Percentiles rank a stretch among this genome's conserved stretches.
phyloP scores from a whole-genome alignment of 768 basidiomycete species.

The Neoboletus magnificus region DNA sequence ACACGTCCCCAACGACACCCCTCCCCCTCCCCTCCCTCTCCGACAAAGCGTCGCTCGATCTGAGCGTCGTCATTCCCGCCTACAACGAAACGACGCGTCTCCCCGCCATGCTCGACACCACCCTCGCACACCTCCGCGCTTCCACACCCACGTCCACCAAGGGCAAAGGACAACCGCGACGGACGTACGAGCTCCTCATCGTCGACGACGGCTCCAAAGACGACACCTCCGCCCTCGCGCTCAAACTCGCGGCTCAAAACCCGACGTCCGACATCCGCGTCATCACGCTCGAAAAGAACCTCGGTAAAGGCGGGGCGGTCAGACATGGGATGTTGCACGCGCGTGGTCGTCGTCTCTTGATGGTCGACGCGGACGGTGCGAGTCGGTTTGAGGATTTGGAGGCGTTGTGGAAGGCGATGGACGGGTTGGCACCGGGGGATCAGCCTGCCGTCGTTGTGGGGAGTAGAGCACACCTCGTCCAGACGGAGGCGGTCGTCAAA shows the following conservation, averaged over 20 bases:
- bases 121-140: conserved; percentile 61
- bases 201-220: conserved; percentile 90
- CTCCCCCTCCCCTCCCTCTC: conserved; percentile 53
- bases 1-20: conserved; percentile 49
- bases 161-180: conserved; percentile 14
- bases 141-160: neutral
- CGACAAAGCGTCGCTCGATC: conserved; percentile 59
- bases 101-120: conserved; percentile 77
- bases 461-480: conserved; percentile 89
- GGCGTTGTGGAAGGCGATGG: conserved; percentile 72
- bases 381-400: conserved; percentile 85
- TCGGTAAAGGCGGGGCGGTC: conserved; percentile 93
- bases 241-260: conserved; percentile 59
- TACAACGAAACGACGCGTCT: conserved; percentile 88
- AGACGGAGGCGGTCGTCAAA: conserved; percentile 91
- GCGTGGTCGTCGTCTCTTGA: conserved; percentile 73
- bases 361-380: conserved; percentile 95
- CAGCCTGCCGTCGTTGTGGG: conserved; percentile 73
- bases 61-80: conserved; percentile 85
- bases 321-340: conserved; percentile 86
- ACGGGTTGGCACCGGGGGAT: conserved; percentile 48
- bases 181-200: conserved; percentile 71
- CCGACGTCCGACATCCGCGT: conserved; percentile 65
- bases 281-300: conserved; percentile 72
- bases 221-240: conserved; percentile 61